Evolutionary conservation across 1,139 yeast genomes (phyloP), one percentile per base, ranked within the genome.

Genomic region (Pichia sp.): DNA sequence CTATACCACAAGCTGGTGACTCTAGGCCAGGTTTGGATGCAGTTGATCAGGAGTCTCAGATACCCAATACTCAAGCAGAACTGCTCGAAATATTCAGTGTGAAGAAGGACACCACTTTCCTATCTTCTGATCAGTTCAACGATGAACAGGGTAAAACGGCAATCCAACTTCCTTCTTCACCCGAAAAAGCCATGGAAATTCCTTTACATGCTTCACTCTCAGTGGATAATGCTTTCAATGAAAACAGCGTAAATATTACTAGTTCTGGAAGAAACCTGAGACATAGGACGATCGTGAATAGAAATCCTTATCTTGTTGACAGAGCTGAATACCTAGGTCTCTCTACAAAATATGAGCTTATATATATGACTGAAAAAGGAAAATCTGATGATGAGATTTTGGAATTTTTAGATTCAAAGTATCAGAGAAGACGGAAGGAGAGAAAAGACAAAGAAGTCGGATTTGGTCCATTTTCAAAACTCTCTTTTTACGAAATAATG

Each of bases 251-350:
- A n/a, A 41, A 18, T 10, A n/a, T 13, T 37, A 16, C 16, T 18
- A 6, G 30, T 10, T 25, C 9, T 8, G 37, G 46, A 31, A 45
- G 59, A 36, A 50, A 28, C 10, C 43, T 56, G 9, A 23, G 59
- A 23, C 57, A 55, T 18, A 48, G 59, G 31, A 56, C 47, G 5
- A 55, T 56, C 30, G 49, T 53, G 2, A 55, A 56, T 40, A 23
- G 54, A 26, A 56, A 56, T 50, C 67, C 68, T 1, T 68, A 66
- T 52, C 60, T 67, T 12, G 65, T 67, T 3, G 70, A 68, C 49
- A 56, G 63, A 3, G 68, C 68, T 2, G 63, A 60, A 16, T 62
- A 62, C 50, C 53, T 66, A 2, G 70, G 70, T 1, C 51, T 68
- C 3, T 53, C 67, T 13, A 59, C 69, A 1, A 54, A 55, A n/a